These are phyloP conservation scores for Cladosporium sp. DNA, from an alignment of 2,329 filamentous ascomycete genomes.

Conservation along the genomic window DNA sequence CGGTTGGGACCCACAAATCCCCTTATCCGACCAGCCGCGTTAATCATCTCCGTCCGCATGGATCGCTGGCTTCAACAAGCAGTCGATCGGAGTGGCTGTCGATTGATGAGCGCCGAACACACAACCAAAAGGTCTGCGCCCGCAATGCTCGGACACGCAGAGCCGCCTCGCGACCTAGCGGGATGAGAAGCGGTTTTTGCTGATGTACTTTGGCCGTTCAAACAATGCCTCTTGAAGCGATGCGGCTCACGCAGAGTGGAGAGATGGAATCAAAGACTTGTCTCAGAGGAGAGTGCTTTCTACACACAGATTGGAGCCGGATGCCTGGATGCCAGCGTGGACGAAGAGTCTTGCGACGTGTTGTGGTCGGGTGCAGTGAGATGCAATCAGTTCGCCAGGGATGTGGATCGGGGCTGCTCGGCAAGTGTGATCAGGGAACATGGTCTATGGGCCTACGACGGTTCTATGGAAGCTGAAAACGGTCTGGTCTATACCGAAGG, in stretches of 20 bases:
- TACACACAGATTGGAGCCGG: constrained; percentile 64
- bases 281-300: constrained; percentile 78
- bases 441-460: constrained; percentile 20
- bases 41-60: constrained; percentile 60
- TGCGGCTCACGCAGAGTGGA: constrained; percentile 25
- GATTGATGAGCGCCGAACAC: constrained; percentile 60
- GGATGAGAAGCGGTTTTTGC: constrained; percentile 74
- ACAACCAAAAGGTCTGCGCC: constrained; percentile 34
- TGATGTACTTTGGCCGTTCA: constrained; percentile 90
- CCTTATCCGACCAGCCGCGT: constrained; percentile 65
- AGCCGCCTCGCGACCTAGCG: constrained; percentile 19
- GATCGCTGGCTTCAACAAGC: constrained; percentile 34
- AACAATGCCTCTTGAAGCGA: constrained; percentile 59
- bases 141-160: background rate
- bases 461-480: constrained; percentile 29
- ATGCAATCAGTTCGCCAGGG: background rate
- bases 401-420: constrained; percentile 7
- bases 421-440: constrained; percentile 14
- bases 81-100: constrained; percentile 49
- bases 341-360: constrained; percentile 9
- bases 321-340: background rate
- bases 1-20: constrained; percentile 21
- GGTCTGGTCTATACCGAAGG: constrained; percentile 1
- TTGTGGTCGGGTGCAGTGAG: constrained; percentile 4
- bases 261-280: constrained; percentile 93